These are phyloP conservation scores for Medicago lupulina DNA, from an alignment of 306 rosid genomes.

Conservation along the genomic window DNA sequence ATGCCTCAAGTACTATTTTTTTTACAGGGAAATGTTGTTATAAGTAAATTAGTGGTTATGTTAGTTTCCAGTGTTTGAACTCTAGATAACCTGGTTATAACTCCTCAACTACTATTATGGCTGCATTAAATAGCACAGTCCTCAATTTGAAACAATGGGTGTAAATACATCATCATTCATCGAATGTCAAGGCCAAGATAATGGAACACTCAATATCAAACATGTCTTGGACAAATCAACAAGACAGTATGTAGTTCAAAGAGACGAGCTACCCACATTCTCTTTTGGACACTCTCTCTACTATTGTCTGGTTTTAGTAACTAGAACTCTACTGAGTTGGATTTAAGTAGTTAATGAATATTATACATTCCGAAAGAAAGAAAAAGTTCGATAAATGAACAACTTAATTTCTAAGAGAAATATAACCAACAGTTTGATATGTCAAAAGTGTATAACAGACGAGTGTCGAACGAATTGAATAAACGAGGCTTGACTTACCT, in stretches of 20 bases:
- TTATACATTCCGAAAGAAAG: slow-evolving; percentile 6
- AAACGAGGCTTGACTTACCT: slow-evolving; percentile 54
- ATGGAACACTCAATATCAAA: slow-evolving; percentile 2
- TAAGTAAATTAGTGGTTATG: background rate
- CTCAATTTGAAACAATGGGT: slow-evolving; percentile 17
- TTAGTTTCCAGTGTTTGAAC: background rate
- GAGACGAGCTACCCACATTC: background rate
- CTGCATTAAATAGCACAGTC: slow-evolving; percentile 1
- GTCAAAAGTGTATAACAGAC: slow-evolving; percentile 7
- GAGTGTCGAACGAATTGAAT: background rate
- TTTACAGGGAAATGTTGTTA: background rate
- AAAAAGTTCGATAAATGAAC: slow-evolving; percentile 11
- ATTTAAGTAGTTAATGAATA: background rate
- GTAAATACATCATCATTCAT: slow-evolving; percentile 8
- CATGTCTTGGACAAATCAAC: slow-evolving; percentile 27
- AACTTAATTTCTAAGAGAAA: slow-evolving; percentile 11
- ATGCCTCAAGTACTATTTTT: background rate
- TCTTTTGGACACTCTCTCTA: background rate
- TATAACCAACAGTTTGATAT: slow-evolving; percentile 30
- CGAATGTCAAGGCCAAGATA: slow-evolving; percentile 31
- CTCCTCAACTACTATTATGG: background rate
- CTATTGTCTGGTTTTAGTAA: background rate
- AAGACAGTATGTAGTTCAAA: background rate
- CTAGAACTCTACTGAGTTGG: background rate
- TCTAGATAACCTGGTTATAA: background rate